phyloP scores from a whole-genome alignment of 345 rosid genomes.

The Camelina neglecta region DNA sequence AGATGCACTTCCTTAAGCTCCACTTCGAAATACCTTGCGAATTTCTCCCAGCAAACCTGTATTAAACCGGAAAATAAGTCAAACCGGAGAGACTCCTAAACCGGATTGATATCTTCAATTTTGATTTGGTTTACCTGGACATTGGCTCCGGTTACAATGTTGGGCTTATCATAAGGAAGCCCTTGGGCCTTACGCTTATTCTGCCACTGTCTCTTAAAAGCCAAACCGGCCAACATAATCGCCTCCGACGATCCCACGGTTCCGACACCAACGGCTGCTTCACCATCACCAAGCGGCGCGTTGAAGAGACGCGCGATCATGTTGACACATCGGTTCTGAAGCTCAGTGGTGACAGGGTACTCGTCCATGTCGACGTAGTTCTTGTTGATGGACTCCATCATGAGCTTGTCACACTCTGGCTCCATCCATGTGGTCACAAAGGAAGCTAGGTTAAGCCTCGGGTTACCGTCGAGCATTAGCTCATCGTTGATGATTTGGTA shows the following conservation, averaged over 20 bases:
- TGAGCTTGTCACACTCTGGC: conserved; percentile 73
- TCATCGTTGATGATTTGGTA: conserved; percentile 68
- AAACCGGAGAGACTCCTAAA: not conserved
- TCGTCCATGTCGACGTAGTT: conserved; percentile 71
- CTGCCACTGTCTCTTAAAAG: conserved; percentile 69
- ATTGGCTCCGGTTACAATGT: conserved; percentile 71
- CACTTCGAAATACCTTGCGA: conserved; percentile 72
- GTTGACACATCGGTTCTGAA: conserved; percentile 58
- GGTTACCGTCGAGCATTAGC: conserved; percentile 69
- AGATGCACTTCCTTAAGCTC: conserved; percentile 68
- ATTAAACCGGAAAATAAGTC: conserved; percentile 26
- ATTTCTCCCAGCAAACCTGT: conserved; percentile 75
- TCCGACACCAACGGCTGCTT: conserved; percentile 65
- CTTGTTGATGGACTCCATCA: conserved; percentile 66
- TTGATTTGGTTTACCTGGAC: conserved; percentile 48
- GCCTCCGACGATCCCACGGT: conserved; percentile 73
- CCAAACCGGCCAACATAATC: conserved; percentile 67
- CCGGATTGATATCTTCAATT: not conserved
- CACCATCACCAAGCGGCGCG: conserved; percentile 59
- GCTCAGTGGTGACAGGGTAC: conserved; percentile 73
- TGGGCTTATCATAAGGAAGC: conserved; percentile 61
- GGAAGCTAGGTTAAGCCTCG: conserved; percentile 65
- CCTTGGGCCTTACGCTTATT: conserved; percentile 61
- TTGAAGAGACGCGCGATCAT: conserved; percentile 50
- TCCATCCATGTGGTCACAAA: conserved; percentile 78